Evolutionary conservation across 768 basidiomycete species (phyloP).

Genomic region (Hygrophoropsis aurantiaca): DNA sequence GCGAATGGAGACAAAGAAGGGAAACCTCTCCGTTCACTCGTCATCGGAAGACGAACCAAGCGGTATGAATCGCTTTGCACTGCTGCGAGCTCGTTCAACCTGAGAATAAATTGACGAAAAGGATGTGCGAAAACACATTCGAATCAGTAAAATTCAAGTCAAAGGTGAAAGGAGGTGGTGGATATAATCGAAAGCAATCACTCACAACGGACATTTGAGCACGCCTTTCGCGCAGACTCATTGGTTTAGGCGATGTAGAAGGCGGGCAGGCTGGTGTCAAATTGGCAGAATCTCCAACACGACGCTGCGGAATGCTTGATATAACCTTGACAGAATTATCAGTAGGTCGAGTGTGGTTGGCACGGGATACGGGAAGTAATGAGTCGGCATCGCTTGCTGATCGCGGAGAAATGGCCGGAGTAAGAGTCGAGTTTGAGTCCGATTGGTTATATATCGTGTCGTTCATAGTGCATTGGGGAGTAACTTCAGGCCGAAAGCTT

Average conservation of each 20-base stretch:
- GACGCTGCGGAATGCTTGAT: no score
- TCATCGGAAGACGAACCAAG: conserved; percentile 32
- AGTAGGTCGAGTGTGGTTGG: no score
- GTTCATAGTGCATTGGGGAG: no score
- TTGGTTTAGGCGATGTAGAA: conserved; percentile 19
- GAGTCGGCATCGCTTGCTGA: neutral
- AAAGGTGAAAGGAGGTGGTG: conserved; percentile 3
- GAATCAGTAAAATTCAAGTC: no score
- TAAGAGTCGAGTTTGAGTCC: no score
- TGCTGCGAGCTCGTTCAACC: conserved; percentile 20
- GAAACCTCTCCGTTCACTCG: conserved; percentile 11
- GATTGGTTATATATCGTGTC: no score
- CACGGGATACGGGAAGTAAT: no score
- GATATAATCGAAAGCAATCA: neutral
- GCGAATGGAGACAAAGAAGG: no score
- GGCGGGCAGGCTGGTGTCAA: neutral
- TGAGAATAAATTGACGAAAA: conserved; percentile 1
- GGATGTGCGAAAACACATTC: no score
- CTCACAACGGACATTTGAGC: conserved; percentile 29
- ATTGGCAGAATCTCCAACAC: no score
- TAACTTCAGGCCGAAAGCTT: no score
- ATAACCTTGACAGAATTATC: no score
- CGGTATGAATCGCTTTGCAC: conserved; percentile 27
- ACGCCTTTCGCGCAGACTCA: conserved; percentile 31
- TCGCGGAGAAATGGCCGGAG: neutral